Conservation (phyloP, 805 yeast genomes). For the Saturnispora besseyi region DNA sequence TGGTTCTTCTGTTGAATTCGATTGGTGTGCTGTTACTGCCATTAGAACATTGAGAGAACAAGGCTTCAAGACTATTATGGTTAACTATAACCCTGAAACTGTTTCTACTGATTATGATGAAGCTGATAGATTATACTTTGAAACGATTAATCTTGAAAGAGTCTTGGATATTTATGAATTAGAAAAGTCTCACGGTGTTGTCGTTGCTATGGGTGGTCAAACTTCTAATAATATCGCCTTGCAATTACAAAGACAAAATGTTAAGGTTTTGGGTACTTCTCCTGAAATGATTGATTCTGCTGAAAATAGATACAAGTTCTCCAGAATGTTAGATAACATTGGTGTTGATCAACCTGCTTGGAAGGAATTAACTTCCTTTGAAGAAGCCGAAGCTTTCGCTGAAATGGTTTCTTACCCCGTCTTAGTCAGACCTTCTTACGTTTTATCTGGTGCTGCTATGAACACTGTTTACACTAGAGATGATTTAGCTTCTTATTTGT, state of each 20-base stretch:
- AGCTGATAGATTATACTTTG: slow-evolving; percentile 94
- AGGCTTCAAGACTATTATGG: slow-evolving; percentile 89
- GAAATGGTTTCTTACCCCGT: slow-evolving; percentile 89
- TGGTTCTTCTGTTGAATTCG: slow-evolving; percentile 97
- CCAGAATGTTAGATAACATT: slow-evolving; percentile 91
- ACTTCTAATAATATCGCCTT: slow-evolving; percentile 95
- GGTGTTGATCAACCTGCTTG: slow-evolving; percentile 99
- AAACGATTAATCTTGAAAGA: slow-evolving; percentile 88
- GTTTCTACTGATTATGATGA: slow-evolving; percentile 98
- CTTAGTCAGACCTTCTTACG: slow-evolving; percentile 94
- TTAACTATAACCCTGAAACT: slow-evolving; percentile 97
- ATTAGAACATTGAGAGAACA: slow-evolving; percentile 86
- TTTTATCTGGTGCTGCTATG: slow-evolving; percentile 98
- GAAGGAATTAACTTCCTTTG: slow-evolving; percentile 91
- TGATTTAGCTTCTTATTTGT: slow-evolving; percentile 77
- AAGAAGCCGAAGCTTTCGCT: slow-evolving; percentile 89
- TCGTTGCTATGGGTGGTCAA: slow-evolving; percentile 98
- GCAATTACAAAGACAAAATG: slow-evolving; percentile 86
- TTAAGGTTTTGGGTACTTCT: slow-evolving; percentile 91
- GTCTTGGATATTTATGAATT: slow-evolving; percentile 90
- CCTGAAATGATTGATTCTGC: slow-evolving; percentile 99
- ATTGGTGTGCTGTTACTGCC: slow-evolving; percentile 98
- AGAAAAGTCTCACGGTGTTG: slow-evolving; percentile 85
- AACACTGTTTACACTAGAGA: slow-evolving; percentile 86
- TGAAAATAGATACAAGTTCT: slow-evolving; percentile 95